Conservation (phyloP, 148 eudicot genomes). For the Nepenthes mirabilis region DNA sequence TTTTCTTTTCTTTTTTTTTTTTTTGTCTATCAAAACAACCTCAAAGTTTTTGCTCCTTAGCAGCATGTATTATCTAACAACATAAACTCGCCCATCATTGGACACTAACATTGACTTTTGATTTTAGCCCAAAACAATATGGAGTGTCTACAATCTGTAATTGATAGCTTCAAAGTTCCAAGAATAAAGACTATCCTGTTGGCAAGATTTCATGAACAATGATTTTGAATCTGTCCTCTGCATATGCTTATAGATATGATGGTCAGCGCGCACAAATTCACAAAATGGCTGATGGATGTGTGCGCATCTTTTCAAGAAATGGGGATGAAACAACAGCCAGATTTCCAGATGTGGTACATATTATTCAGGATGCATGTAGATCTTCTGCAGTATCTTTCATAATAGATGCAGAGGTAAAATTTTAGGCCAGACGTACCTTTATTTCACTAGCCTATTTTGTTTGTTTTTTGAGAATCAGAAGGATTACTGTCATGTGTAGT, state of each 20-base stretch:
- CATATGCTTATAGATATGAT: slow-evolving; percentile 57
- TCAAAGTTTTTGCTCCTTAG: no score
- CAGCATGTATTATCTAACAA: no score
- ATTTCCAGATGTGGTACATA: slow-evolving; percentile 76
- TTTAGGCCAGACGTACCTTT: slow-evolving; percentile 1
- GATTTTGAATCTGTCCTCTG: neutral
- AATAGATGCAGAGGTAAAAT: slow-evolving; percentile 79
- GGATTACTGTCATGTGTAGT: neutral
- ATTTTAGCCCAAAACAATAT: no score
- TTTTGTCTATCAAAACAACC: no score
- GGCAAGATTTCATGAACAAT: neutral
- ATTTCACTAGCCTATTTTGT: no score
- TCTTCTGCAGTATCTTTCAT: slow-evolving; percentile 49
- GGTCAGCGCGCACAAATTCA: slow-evolving; percentile 99
- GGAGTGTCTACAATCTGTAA: neutral
- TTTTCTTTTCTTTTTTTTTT: no score
- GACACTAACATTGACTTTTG: no score
- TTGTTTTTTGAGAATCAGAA: neutral
- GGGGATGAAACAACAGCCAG: slow-evolving; percentile 89
- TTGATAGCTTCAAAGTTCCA: neutral
- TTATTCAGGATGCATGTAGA: slow-evolving; percentile 56
- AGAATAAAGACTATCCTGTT: neutral
- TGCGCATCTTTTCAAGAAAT: slow-evolving; percentile 81
- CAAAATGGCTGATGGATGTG: slow-evolving; percentile 67
- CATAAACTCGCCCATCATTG: no score